A percentile compares a stretch with the other conserved stretches of the same genome.
These are phyloP conservation scores for Mycena latifolia DNA, from an alignment of 768 basidiomycete species.

Conservation along the genomic window DNA sequence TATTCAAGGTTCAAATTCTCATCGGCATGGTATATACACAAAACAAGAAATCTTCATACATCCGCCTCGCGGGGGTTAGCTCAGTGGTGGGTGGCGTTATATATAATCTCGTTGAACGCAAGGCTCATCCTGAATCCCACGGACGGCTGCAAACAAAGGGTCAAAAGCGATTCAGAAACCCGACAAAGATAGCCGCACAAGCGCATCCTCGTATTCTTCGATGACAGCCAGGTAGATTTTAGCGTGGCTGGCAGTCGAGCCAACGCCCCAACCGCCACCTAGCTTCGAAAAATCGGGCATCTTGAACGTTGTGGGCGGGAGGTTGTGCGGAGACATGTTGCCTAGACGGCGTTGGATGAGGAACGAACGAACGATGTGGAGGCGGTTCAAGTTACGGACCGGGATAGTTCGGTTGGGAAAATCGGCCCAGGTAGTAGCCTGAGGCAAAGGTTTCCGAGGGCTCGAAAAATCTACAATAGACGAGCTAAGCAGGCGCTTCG, in stretches of 20 bases:
- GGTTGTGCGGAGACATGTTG: slow-evolving; percentile 46
- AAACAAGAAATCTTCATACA: too few relatives aligned
- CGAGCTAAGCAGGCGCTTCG: background rate
- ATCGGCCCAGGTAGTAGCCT: slow-evolving; percentile 52
- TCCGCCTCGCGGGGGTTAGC: too few relatives aligned
- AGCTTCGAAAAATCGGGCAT: slow-evolving; percentile 52
- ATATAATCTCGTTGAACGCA: slow-evolving; percentile 22
- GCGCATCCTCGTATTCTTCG: slow-evolving; percentile 49
- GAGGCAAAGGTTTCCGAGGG: slow-evolving; percentile 41
- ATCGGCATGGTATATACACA: too few relatives aligned
- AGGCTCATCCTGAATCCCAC: slow-evolving; percentile 22
- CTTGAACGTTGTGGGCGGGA: slow-evolving; percentile 46
- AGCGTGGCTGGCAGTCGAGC: slow-evolving; percentile 40
- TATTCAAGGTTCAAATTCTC: too few relatives aligned
- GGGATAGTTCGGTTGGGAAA: slow-evolving; percentile 50
- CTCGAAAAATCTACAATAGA: slow-evolving; percentile 17
- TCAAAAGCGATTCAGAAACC: background rate
- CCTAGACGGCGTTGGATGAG: slow-evolving; percentile 34
- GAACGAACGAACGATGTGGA: too few relatives aligned
- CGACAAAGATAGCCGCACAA: slow-evolving; percentile 23
- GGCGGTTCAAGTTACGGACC: slow-evolving; percentile 37
- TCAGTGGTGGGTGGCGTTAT: slow-evolving; percentile 21
- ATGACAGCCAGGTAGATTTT: slow-evolving; percentile 48
- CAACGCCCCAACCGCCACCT: slow-evolving; percentile 47
- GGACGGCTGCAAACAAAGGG: background rate